phyloP scores from a whole-genome alignment of 306 rosid species.

The Coriaria nepalensis region DNA sequence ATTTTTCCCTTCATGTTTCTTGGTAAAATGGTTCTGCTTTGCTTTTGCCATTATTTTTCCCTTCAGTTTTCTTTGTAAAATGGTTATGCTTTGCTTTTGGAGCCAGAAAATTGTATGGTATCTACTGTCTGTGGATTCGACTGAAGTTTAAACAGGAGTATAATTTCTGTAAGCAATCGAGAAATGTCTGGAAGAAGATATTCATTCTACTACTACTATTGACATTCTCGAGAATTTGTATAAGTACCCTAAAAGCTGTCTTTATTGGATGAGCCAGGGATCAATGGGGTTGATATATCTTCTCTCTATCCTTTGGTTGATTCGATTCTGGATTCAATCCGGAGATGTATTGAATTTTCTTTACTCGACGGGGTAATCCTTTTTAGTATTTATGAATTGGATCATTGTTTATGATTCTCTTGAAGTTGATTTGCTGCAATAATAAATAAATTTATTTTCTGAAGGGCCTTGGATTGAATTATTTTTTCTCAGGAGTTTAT shows the following conservation, averaged over 20 bases:
- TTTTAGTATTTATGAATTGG: slow-evolving; percentile 22
- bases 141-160: no score
- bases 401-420: no score
- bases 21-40: not conserved
- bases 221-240: slow-evolving; percentile 1
- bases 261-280: slow-evolving; percentile 66
- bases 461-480: not conserved
- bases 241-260: slow-evolving; percentile 75
- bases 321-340: slow-evolving; percentile 74
- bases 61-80: no score
- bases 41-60: no score
- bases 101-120: no score
- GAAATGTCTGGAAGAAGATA: no score
- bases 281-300: slow-evolving; percentile 48
- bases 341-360: slow-evolving; percentile 59
- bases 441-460: not conserved
- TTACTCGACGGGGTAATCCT: slow-evolving; percentile 41
- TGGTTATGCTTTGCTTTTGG: no score
- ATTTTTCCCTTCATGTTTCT: not conserved
- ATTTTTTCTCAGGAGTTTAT: slow-evolving; percentile 1
- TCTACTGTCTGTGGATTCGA: no score
- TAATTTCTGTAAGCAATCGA: no score
- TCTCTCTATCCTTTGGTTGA: slow-evolving; percentile 71
- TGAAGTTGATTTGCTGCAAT: no score
- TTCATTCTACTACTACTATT: no score